Evolutionary conservation across 1,284 basidiomycete species (phyloP), one percentile per base, ranked within the genome.

Genomic region (Pseudozyma thailandica): DNA sequence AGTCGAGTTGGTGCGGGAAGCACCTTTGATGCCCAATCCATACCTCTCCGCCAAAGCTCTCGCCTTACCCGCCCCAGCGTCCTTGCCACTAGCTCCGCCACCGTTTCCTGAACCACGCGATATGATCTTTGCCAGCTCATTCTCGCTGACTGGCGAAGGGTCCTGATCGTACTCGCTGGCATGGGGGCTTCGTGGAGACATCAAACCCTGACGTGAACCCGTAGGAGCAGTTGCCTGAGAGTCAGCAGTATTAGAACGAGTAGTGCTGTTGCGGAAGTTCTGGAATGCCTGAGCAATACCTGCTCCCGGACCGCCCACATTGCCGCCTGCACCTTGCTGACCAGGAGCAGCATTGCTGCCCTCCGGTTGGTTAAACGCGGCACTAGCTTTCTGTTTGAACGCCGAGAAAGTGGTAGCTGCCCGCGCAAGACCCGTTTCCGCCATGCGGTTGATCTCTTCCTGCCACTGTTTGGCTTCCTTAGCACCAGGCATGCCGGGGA

Each of bases 391-490:
- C 43, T 75, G 69, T n/a, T 60, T 62, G 44, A 78, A 59, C 12
- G 57, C 53, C 0, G 76, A 72, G 48, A 78, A 78, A 13, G 76
- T 76, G 13, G 76, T 74, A 10, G 74, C 72, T 8, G 76, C 76
- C 37, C 53, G 54, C 16, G 74, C 71, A 7, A 78, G 45, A 4
- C 76, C 71, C 8, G 60, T 69, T 38, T 76, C 76, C 6, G 76
- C 76, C 52, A 78, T 66, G 21, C 65, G 60, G 26, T 78, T 78
- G 60, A 78, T 70, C 41, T 75, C 74, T 15, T 78, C 74, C 48
- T 76, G 74, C 75, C 75, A 78, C 41, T 68, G 66, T 51, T 76
- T 76, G 26, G 75, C 75, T 39, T 78, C 75, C 50, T 71, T 70
- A 2, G 75, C 61, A n/a, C 75, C 75, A 3, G 75, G 75, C 58